Base-by-base conservation (phyloP, 2,329 filamentous ascomycete genomes). In the Aspergillus ibericus region DNA sequence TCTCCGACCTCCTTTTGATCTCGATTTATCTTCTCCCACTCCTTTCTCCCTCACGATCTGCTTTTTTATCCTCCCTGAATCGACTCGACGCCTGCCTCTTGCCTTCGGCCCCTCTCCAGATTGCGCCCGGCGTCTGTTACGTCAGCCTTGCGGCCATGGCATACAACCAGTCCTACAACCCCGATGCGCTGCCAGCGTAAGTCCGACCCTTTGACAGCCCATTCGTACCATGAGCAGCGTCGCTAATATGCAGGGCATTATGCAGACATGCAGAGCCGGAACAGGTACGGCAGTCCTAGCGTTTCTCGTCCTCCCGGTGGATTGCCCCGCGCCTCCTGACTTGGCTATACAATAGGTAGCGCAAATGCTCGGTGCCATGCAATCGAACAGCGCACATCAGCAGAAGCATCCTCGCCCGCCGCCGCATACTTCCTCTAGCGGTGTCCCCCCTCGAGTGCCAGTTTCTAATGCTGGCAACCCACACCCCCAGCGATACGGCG, bases 121-220 rank as follows among this genome's bases (percentile, higher is more conserved):
- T 53, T 55, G 50, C 54, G 35, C 60, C 55, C 58, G 58, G 36
- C 22, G 5, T 52, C 27, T 10, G 59, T 66, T 71, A 69, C 66
- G 64, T 69, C 69, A 71, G 68, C 61, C 50, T 42, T 53, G 58
- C 60, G 35, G 64, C 73, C 61, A 98, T 98, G 93, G 93, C 93
- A 57, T 98, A 98, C 83, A 96, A 96, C 79, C 88, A 87, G 75
- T 86, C 89, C 56, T 95, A 92, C 81, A 96, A 99, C 76, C 93
- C 93, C 34, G 93, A 99, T 81, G 91, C 92, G 73, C 86, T 99
- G 64, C 93, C 93, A 73, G 92, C 92, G 90, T 95, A 83, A 80
- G 88, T 79, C 56, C 51, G 15, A n/a, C 51, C 10, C 15, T 36
- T 6, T 13, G 51, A 5, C 13, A 35, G 42, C 18, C 2, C 20